Percentiles rank a stretch among this genome's conserved stretches.
phyloP scores from a whole-genome alignment of 202 grass and related monocot genomes.

The Setaria italica region DNA sequence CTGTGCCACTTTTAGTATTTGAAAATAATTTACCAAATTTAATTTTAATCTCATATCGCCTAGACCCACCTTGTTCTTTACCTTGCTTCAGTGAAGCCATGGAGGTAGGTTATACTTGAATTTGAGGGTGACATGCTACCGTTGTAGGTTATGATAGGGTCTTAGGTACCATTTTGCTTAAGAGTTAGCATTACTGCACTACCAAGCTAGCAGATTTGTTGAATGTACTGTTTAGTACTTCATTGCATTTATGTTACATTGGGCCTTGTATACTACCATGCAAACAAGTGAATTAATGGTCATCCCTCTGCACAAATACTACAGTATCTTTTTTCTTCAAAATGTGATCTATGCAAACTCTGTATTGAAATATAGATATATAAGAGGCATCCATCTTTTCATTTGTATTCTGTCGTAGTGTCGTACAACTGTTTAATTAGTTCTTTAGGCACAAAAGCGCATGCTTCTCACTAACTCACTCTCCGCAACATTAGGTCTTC shows the following conservation, averaged over 20 bases:
- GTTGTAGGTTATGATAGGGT: constrained; percentile 1
- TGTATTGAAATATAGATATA: neutral
- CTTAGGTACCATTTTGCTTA: neutral
- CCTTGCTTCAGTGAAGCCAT: neutral
- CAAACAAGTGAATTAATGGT: neutral
- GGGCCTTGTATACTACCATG: neutral
- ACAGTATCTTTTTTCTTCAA: neutral
- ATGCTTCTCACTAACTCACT: constrained; percentile 12
- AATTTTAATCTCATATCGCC: constrained; percentile 2
- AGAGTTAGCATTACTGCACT: constrained; percentile 9
- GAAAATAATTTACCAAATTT: neutral
- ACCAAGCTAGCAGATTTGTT: neutral
- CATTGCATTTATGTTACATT: neutral
- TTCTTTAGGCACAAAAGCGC: neutral
- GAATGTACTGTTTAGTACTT: neutral
- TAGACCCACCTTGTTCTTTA: neutral
- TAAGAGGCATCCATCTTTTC: neutral
- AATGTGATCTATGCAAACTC: neutral
- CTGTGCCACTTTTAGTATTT: neutral
- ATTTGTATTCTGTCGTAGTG: neutral
- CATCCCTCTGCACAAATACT: neutral
- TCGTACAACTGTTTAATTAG: neutral
- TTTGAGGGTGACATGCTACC: constrained; percentile 7
- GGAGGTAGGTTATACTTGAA: neutral
- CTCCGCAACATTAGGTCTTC: neutral